Evolutionary conservation across 257 asterid species (phyloP).

Genomic region (Solanum pennellii): DNA sequence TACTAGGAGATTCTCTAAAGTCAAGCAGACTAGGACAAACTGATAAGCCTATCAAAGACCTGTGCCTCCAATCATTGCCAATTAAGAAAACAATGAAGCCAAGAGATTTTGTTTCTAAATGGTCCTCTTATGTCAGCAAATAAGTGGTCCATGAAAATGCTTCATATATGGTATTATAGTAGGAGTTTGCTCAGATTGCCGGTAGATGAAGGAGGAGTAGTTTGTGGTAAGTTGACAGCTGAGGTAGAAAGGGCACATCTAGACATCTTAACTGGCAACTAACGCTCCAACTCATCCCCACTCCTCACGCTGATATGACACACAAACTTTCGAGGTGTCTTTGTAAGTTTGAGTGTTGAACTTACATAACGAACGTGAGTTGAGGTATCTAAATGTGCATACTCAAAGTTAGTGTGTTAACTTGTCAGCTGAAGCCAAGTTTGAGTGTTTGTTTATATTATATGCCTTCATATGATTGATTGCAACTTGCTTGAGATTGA

Average conservation of each 20-base stretch:
- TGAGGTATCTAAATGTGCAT: background rate
- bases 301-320: background rate
- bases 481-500: background rate
- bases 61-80: background rate
- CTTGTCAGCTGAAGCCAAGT: background rate
- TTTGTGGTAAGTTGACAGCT: background rate
- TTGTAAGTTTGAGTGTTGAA: background rate
- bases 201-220: background rate
- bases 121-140: background rate
- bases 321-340: background rate
- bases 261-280: background rate
- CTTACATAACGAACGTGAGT: background rate
- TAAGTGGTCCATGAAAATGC: background rate
- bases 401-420: background rate
- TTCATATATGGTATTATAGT: background rate
- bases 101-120: background rate
- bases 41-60: background rate
- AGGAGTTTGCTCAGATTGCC: background rate
- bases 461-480: background rate
- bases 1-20: background rate
- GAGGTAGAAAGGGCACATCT: background rate
- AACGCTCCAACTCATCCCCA: background rate
- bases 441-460: background rate
- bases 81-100: background rate
- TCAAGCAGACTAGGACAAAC: background rate